These are phyloP conservation scores for Populus hybrid DNA, from an alignment of 441 rosid species.

Conservation along the genomic window DNA sequence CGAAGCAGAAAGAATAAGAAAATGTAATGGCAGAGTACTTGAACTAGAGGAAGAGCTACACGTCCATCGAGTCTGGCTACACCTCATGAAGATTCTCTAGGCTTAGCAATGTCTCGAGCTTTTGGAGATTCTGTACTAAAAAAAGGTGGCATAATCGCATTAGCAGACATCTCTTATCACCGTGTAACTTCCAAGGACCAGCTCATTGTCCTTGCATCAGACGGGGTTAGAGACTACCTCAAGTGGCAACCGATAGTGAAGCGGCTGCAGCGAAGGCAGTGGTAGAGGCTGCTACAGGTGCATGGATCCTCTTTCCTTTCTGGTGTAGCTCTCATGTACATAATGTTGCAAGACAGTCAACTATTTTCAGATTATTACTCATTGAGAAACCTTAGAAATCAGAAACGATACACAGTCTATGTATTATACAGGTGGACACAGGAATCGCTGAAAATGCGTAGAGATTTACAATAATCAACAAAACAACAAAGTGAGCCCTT, in stretches of 20 bases:
- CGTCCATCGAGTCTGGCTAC: slow-evolving; percentile 74
- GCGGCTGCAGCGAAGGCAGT: slow-evolving; percentile 52
- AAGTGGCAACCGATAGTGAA: slow-evolving; percentile 34
- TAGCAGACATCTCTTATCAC: slow-evolving; percentile 57
- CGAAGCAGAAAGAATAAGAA: slow-evolving; percentile 75
- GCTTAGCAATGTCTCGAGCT: slow-evolving; percentile 84
- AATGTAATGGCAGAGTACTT: slow-evolving; percentile 63
- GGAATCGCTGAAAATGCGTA: not conserved
- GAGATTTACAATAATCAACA: not conserved
- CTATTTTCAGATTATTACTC: not conserved
- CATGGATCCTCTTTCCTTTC: slow-evolving; percentile 36
- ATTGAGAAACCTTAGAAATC: not conserved
- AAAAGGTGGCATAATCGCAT: slow-evolving; percentile 59
- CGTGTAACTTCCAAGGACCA: slow-evolving; percentile 47
- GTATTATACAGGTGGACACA: not conserved
- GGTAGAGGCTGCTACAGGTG: slow-evolving; percentile 53
- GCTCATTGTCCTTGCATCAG: slow-evolving; percentile 26
- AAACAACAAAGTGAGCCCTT: too few relatives aligned
- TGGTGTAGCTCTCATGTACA: not conserved
- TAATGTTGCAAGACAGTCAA: not conserved
- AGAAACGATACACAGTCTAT: not conserved
- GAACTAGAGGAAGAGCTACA: slow-evolving; percentile 66
- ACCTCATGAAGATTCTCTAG: slow-evolving; percentile 57
- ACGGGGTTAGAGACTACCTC: too few relatives aligned
- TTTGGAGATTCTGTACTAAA: slow-evolving; percentile 76